Evolutionary conservation across 2,329 filamentous ascomycete species (phyloP).

Genomic region (Pestalotiopsis fici): DNA sequence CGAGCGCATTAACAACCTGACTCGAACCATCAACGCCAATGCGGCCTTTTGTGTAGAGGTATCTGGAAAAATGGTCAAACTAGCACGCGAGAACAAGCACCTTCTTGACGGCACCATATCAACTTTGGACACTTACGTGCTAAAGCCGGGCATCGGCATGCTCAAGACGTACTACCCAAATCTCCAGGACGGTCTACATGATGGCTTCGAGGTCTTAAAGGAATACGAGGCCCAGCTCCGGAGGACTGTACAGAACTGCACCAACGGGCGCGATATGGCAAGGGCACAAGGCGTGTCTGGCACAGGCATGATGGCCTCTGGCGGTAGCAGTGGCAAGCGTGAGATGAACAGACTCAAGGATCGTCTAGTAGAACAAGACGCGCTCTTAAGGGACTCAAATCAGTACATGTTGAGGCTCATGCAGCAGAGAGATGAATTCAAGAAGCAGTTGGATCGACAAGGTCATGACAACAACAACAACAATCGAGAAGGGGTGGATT

Average conservation of each 20-base stretch:
- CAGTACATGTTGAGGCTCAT: slow-evolving; percentile 15
- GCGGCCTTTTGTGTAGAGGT: slow-evolving; percentile 13
- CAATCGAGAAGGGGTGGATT: neutral
- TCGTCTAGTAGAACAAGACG: slow-evolving; percentile 19
- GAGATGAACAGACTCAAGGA: slow-evolving; percentile 17
- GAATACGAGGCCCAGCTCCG: slow-evolving; percentile 15
- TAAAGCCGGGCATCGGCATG: slow-evolving; percentile 11
- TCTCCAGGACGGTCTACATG: slow-evolving; percentile 9
- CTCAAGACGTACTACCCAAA: slow-evolving; percentile 14
- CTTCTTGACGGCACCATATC: slow-evolving; percentile 9
- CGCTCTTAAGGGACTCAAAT: slow-evolving; percentile 14
- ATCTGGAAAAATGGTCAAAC: slow-evolving; percentile 13
- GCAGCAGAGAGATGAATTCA: slow-evolving; percentile 14
- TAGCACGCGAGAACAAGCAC: slow-evolving; percentile 18
- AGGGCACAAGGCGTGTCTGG: slow-evolving; percentile 5
- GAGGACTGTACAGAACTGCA: slow-evolving; percentile 6
- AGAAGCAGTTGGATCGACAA: slow-evolving; percentile 11
- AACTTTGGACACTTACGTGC: slow-evolving; percentile 14
- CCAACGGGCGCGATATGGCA: slow-evolving; percentile 13
- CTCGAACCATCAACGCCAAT: slow-evolving; percentile 11
- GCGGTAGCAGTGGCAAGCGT: neutral
- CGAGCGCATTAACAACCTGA: slow-evolving; percentile 14
- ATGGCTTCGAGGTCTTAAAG: slow-evolving; percentile 8
- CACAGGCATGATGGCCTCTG: neutral
- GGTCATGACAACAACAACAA: neutral